Evolutionary conservation across 2,329 filamentous ascomycete species (phyloP).

Genomic region (Monilinia fructicola): DNA sequence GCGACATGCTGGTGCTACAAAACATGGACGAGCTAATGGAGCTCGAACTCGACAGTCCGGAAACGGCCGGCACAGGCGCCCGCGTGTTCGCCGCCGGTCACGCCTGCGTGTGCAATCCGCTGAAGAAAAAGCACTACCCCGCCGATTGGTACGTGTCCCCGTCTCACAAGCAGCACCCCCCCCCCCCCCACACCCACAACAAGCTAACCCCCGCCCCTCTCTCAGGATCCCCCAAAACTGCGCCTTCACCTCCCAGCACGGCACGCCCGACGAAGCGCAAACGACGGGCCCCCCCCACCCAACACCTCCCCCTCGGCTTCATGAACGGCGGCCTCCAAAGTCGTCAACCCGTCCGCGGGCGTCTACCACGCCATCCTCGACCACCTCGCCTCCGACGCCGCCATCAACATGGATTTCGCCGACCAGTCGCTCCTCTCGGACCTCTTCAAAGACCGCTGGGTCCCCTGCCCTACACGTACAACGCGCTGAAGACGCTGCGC

Average conservation of each 20-base stretch:
- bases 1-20: constrained; percentile 77
- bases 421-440: constrained; percentile 60
- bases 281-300: constrained; percentile 46
- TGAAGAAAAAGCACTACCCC: constrained; percentile 77
- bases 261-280: constrained; percentile 49
- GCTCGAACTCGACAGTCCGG: constrained; percentile 64
- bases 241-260: constrained; percentile 57
- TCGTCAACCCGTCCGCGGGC: constrained; percentile 52
- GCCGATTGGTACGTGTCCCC: constrained; percentile 64
- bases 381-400: constrained; percentile 49
- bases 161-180: background rate
- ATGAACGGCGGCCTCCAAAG: constrained; percentile 57
- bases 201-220: background rate
- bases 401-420: constrained; percentile 54
- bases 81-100: constrained; percentile 80
- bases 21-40: constrained; percentile 96
- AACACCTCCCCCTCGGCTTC: constrained; percentile 51
- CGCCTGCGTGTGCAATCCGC: constrained; percentile 83
- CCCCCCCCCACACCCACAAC: background rate
- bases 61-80: constrained; percentile 49
- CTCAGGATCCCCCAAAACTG: constrained; percentile 53
- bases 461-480: constrained; percentile 60
- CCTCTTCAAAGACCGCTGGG: constrained; percentile 56
- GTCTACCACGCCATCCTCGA: constrained; percentile 53
- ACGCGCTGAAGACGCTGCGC: constrained; percentile 61